A percentile compares a stretch with the other conserved stretches of the same genome.
Conservation (phyloP, 495 filamentous ascomycete genomes). For the Beverwykella pulmonaria region DNA sequence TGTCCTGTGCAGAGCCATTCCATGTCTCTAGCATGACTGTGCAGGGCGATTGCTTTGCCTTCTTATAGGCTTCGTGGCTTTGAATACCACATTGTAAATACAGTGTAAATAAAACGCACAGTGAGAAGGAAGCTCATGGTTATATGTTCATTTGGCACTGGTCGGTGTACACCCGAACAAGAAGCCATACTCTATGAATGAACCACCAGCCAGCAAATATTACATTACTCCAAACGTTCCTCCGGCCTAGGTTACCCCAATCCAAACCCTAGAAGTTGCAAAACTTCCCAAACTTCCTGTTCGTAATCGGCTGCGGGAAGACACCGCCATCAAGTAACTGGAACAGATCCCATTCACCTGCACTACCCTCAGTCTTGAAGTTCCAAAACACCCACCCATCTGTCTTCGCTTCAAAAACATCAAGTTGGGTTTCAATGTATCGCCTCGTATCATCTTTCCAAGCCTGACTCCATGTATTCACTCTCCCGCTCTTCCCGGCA, state of each 20-base stretch:
- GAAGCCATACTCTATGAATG: no score
- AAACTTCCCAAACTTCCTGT: slow-evolving; percentile 27
- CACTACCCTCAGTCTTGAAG: slow-evolving; percentile 54
- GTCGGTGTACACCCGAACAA: no score
- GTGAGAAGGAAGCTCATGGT: no score
- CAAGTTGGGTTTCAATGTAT: slow-evolving; percentile 55
- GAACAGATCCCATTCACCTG: slow-evolving; percentile 55
- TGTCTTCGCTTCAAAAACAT: slow-evolving; percentile 48
- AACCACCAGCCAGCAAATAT: neutral
- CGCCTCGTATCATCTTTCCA: slow-evolving; percentile 45
- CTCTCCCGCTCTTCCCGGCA: slow-evolving; percentile 45
- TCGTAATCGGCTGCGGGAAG: slow-evolving; percentile 43
- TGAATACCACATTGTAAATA: no score
- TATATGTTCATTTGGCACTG: no score
- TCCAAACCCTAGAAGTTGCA: slow-evolving; percentile 12
- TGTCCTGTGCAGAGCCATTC: no score
- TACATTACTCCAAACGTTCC: slow-evolving; percentile 31
- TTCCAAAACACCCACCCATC: slow-evolving; percentile 57
- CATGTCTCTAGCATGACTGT: no score
- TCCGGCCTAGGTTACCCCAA: neutral
- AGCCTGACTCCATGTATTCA: slow-evolving; percentile 42
- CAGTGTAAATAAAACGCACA: no score
- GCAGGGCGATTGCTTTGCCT: no score
- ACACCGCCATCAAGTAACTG: slow-evolving; percentile 49
- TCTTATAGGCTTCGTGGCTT: no score